Conservation (phyloP, 768 basidiomycete genomes). For the Pleurotus pulmonarius region DNA sequence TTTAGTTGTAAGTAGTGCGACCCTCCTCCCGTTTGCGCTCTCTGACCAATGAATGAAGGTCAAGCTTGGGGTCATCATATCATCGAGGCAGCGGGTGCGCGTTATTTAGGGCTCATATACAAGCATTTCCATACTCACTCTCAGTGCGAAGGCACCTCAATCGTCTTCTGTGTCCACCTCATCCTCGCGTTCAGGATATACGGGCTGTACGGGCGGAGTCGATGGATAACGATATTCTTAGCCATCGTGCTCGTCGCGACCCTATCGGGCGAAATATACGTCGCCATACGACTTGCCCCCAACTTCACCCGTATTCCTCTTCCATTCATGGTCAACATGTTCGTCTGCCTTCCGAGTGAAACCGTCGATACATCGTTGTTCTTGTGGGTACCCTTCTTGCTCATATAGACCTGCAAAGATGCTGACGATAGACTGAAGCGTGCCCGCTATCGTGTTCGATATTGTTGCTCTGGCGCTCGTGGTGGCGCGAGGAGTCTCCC, state of each 20-base stretch:
- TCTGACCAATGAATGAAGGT: not conserved
- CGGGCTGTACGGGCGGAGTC: not conserved
- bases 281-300: not conserved
- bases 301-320: not conserved
- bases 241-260: constrained; percentile 1
- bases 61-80: constrained; percentile 2
- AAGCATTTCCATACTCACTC: too few relatives aligned
- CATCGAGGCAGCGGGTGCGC: not conserved
- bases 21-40: not conserved
- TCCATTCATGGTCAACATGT: not conserved
- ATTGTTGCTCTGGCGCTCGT: not conserved
- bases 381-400: not conserved
- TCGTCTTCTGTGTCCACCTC: constrained; percentile 2
- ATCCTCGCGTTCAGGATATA: constrained; percentile 4
- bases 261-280: not conserved
- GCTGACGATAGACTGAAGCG: not conserved
- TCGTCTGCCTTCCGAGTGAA: constrained; percentile 3
- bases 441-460: not conserved
- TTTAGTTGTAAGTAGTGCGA: not conserved
- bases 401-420: too few relatives aligned
- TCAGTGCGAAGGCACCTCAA: not conserved
- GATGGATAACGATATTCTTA: not conserved
- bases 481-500: not conserved
- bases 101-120: not conserved
- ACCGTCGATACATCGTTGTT: not conserved